phyloP scores from a whole-genome alignment of 2,329 filamentous ascomycete genomes.

The Neofusicoccum laricinum region DNA sequence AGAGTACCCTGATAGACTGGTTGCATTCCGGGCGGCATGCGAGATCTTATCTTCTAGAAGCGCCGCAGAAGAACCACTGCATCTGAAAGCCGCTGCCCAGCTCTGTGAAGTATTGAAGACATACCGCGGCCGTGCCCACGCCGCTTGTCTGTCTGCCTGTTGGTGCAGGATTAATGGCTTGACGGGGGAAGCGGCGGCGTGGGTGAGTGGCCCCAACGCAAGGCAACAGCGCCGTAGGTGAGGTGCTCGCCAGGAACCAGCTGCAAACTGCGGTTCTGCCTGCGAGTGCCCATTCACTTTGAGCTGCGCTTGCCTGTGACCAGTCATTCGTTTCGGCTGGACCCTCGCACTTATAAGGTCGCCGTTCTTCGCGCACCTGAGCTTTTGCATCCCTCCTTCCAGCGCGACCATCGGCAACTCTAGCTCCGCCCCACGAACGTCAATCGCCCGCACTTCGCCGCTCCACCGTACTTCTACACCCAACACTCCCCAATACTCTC shows the following conservation, averaged over 20 bases:
- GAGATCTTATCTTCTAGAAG: no score
- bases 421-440: slow-evolving; percentile 6
- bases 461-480: background rate
- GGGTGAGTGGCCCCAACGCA: background rate
- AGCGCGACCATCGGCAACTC: slow-evolving; percentile 7
- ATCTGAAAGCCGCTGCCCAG: no score
- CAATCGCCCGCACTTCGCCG: slow-evolving; percentile 5
- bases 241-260: background rate
- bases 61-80: no score
- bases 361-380: background rate
- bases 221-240: background rate
- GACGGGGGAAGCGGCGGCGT: no score
- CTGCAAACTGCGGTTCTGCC: background rate
- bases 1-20: no score
- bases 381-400: background rate
- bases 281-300: background rate
- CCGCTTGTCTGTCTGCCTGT: no score
- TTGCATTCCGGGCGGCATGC: no score
- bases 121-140: no score
- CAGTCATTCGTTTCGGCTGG: background rate
- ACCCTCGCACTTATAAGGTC: background rate
- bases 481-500: background rate
- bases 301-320: background rate
- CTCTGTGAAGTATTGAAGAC: no score
- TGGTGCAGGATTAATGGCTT: no score